Conservation (phyloP, 805 yeast genomes). For the Sugiyamaella smithiae region DNA sequence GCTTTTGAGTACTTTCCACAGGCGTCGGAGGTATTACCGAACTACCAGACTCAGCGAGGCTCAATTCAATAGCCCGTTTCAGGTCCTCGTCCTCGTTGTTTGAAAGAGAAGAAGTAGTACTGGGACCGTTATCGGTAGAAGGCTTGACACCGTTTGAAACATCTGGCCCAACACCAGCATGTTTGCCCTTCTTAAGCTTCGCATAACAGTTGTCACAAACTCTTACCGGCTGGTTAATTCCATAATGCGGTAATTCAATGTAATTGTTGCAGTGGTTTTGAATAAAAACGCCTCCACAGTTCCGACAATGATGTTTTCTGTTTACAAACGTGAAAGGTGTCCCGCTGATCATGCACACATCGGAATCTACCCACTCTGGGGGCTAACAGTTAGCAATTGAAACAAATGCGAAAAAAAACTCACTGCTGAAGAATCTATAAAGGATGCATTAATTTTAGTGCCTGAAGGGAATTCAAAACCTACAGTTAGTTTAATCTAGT, state of each 20-base stretch:
- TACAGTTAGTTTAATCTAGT: not conserved
- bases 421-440: conserved; percentile 74
- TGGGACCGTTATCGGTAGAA: conserved; percentile 6
- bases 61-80: conserved; percentile 71
- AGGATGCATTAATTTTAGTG: conserved; percentile 41
- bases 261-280: conserved; percentile 77
- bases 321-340: conserved; percentile 73
- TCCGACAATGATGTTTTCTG: conserved; percentile 93
- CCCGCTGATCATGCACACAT: conserved; percentile 92
- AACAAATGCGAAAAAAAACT: not conserved
- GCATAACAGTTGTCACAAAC: conserved; percentile 89
- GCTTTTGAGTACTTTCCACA: conserved; percentile 6
- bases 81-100: conserved; percentile 64
- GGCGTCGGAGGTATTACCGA: conserved; percentile 1
- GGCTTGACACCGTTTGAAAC: no score
- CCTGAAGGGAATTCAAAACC: conserved; percentile 63
- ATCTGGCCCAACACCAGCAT: conserved; percentile 31
- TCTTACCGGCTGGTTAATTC: conserved; percentile 84
- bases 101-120: conserved; percentile 15
- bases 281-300: conserved; percentile 94
- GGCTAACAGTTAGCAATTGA: conserved; percentile 41
- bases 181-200: conserved; percentile 41
- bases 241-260: conserved; percentile 73
- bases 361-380: conserved; percentile 96
- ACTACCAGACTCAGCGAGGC: conserved; percentile 54